Base-by-base conservation (phyloP, 2,329 filamentous ascomycete species). In the Chaetomiaceae sp. region DNA sequence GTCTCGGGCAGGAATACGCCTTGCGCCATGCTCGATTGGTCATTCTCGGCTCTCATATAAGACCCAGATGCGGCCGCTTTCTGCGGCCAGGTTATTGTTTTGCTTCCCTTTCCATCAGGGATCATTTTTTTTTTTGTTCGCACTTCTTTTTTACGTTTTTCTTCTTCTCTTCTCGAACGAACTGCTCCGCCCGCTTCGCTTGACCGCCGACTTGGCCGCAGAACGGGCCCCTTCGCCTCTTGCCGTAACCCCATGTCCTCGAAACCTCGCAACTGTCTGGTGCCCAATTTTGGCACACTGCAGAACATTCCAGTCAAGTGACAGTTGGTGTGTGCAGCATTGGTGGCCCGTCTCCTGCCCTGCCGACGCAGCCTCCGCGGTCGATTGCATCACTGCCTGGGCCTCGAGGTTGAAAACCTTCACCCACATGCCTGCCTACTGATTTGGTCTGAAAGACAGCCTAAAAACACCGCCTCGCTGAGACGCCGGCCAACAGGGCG, bases 1-100 rank as follows among this genome's bases (percentile, higher is more conserved):
- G 42, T 38, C 5, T 14, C 19, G 13, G n/a, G 5, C n/a, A 25
- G 5, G 31, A 40, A 25, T 38, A 8, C 38, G 50, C 45, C 50
- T 44, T 53, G 27, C 34, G 45, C 41, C 31, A 38, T 34, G 14
- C 35, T 17, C 31, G 14, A 40, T 23, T 23, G 14, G 23, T 13
- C 4, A 3, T 4, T n/a, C 13, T 30, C 20, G 5, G 16, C 13
- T 23, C 8, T 33, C 19, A n/a, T 45, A 51, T 47, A 55, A 45
- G n/a, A 39, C 3, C 35, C 21, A 19, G 35, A 46, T 46, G 42
- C 45, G 52, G 52, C 52, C 52, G 40, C 44, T 51, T 55, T 48
- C 30, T 39, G 37, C 40, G 52, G 21, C 51, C 43, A 23, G 6
- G 23, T 41, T 17, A 39, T 16, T 10, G 12, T 39, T 50, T 19